Base-by-base conservation (phyloP, 495 filamentous ascomycete genomes). In the Immersiella caudata region DNA sequence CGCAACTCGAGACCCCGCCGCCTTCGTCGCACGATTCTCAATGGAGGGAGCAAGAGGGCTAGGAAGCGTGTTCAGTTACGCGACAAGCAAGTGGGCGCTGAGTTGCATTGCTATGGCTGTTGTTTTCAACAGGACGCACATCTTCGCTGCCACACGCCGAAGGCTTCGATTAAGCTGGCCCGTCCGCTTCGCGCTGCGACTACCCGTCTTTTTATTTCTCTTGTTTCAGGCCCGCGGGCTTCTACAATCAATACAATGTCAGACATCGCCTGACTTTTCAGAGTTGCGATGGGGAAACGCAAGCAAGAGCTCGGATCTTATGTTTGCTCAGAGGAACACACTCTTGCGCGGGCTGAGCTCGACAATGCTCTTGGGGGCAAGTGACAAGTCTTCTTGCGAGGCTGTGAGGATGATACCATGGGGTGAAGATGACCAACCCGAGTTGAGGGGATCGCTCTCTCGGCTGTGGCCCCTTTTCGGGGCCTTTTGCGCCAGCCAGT, bases 51-150 rank as follows among this genome's bases (percentile, higher is more conserved):
- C 81, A 8, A 78, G 77, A 65, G 82, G 90, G 18, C 78, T 97
- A n/a, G 91, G 92, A 9, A 93, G 93, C 40, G 86, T 99, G 33
- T 96, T 98, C 74, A 89, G 88, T 54, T 99, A 97, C 75, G 81
- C 94, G 50, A 97, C 93, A 0, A 96, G 93, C 76, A 92, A 91
- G 68, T 99, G 96, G 96, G 94, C 95, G 5, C 79, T 99, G 59
- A 85, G 86, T 60, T 97, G 93, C 75, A 86, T 99, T 64, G 84
- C 89, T 50, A 90, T 93, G 79, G 92, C 93, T 59, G 84, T 99
- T 65, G 78, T 99, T 68, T 82, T 97, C 33, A 97, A 99, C 79
- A 88, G 95, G 51, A 94, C 95, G 14, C 89, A 93, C 49, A 92
- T 98, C 62, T 99, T 96, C 76, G 94, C 94, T 40, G 94, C 94